Conservation (phyloP, 345 rosid species). For the Brassica cretica region DNA sequence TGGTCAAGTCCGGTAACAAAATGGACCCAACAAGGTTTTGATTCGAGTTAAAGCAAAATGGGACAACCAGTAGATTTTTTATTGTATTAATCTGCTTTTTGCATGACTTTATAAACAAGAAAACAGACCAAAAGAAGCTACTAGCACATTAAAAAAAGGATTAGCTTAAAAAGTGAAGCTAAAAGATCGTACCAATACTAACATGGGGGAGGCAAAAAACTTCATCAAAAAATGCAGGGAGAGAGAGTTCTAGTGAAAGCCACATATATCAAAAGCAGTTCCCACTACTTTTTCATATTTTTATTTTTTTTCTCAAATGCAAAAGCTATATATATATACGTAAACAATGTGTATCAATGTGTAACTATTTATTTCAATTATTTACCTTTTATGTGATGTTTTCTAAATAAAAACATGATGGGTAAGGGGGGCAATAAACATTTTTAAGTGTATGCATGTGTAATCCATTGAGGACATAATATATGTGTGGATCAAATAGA, state of each 20-base stretch:
- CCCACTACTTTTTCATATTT: constrained; percentile 40
- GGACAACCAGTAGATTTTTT: constrained; percentile 23
- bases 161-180: constrained; percentile 40
- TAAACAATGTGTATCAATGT: constrained; percentile 15
- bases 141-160: not conserved
- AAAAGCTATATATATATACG: not conserved
- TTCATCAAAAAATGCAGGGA: constrained; percentile 55
- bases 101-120: constrained; percentile 39
- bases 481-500: constrained; percentile 19
- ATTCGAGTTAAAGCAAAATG: constrained; percentile 37
- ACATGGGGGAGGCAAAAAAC: constrained; percentile 54
- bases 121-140: constrained; percentile 32
- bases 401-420: constrained; percentile 37
- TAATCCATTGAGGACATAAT: constrained; percentile 31
- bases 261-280: constrained; percentile 68
- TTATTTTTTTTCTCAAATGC: not conserved
- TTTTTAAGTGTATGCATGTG: constrained; percentile 40
- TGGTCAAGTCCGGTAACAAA: constrained; percentile 31
- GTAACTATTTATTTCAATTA: constrained; percentile 27
- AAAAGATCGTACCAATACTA: constrained; percentile 35
- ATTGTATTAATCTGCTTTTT: constrained; percentile 22
- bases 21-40: constrained; percentile 35
- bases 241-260: constrained; percentile 38
- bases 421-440: constrained; percentile 36
- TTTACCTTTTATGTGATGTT: constrained; percentile 40